These are phyloP conservation scores for Boechera retrofracta DNA, from an alignment of 345 rosid genomes.

Conservation along the genomic window DNA sequence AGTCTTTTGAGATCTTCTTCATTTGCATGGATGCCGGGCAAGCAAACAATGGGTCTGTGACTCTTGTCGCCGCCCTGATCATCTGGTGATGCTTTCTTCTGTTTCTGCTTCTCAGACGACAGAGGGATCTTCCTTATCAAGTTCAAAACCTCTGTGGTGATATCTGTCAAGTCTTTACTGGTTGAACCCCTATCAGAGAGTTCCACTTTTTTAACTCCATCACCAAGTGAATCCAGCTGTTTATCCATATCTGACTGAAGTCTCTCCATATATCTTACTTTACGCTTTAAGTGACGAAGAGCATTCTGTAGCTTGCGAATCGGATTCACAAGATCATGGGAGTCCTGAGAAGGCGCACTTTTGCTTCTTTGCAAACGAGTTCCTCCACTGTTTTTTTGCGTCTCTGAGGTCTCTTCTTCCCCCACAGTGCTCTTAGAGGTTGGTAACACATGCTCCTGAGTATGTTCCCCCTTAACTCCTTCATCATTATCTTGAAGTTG, in stretches of 20 bases:
- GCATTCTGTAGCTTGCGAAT: not conserved
- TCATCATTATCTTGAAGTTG: not conserved
- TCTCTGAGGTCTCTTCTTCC: not conserved
- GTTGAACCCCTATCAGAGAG: not conserved
- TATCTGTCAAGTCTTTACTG: not conserved
- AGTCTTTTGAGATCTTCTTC: slow-evolving; percentile 2
- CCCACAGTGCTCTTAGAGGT: not conserved
- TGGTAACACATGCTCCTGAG: not conserved
- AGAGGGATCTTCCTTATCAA: not conserved
- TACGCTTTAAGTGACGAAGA: not conserved
- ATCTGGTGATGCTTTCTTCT: not conserved
- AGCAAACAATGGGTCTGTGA: slow-evolving; percentile 5
- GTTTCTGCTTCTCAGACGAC: not conserved
- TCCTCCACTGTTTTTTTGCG: not conserved
- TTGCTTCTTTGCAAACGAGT: not conserved
- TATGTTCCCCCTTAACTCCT: not conserved
- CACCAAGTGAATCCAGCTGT: not conserved
- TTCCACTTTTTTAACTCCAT: not conserved
- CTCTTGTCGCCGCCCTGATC: not conserved
- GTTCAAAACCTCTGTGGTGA: not conserved
- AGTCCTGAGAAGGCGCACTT: not conserved
- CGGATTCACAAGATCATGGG: not conserved
- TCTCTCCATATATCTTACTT: not conserved
- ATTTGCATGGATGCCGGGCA: slow-evolving; percentile 35
- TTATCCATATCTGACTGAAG: not conserved